Evolutionary conservation across 148 eudicot genomes (phyloP), one percentile per base, ranked within the genome.

Genomic region (Bassia scoparia): DNA sequence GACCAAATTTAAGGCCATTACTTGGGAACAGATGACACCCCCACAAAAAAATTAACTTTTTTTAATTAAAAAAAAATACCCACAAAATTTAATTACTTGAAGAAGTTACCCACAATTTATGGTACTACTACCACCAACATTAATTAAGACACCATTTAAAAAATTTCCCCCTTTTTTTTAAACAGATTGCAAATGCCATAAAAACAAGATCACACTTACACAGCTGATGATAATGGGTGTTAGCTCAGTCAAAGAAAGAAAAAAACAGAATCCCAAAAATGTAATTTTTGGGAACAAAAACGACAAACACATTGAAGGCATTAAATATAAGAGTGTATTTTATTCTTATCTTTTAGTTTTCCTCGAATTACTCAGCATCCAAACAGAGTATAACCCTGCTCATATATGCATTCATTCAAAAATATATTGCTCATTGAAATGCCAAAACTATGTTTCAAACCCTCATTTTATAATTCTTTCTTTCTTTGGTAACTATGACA

Each of bases 321-420:
- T 69, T 69, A 68, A 58, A 31, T 67, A 48, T 7, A 14, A 38
- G 4, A 26, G 21, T 27, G 24, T 31, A 31, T 46, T 41, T 64
- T 43, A 76, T 62, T 29, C 69, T 76, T 35, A 7, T 41, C 38
- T 71, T 44, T 68, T 35, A n/a, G n/a, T 69, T 64, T 49, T 65
- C 81, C 64, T 77, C 72, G 81, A 68, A 61, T 64, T 34, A 73
- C 72, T 70, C 72, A 60, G 80, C 17, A 69, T 76, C 54, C 74
- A 49, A 76, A 76, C 73, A 76, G 68, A 76, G 68, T 60, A 67
- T 49, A 68, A 62, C 70, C 81, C 67, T 68, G 46, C 52, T 62
- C 48, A 67, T 73, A 26, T 41, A 67, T 56, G 54, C 73, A 50
- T 72, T 74, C 69, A 54, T 73, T 67, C 69, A 73, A 55, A 24